Conservation (phyloP, 352 stramenopile genomes). For the Globisporangium paroecandrum region DNA sequence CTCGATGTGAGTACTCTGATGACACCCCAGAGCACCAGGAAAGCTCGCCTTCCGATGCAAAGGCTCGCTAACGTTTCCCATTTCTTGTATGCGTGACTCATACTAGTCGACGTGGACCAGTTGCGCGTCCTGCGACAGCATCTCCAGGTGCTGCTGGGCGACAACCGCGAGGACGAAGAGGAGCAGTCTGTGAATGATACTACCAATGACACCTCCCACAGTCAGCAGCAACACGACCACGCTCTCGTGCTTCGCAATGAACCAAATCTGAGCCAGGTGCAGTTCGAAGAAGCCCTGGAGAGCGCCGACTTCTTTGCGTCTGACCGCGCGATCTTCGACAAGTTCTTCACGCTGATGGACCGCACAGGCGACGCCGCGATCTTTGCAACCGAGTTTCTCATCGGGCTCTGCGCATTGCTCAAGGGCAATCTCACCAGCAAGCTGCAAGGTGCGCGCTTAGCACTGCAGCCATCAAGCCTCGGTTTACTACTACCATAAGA, state of each 20-base stretch:
- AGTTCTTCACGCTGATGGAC: constrained; percentile 60
- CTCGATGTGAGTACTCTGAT: constrained; percentile 33
- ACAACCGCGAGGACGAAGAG: constrained; percentile 6
- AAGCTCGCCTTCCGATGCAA: background rate
- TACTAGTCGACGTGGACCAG: constrained; percentile 24
- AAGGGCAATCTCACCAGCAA: constrained; percentile 37
- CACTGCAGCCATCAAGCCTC: background rate
- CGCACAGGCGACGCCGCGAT: constrained; percentile 52
- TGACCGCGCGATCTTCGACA: constrained; percentile 50
- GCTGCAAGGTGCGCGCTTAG: constrained; percentile 33
- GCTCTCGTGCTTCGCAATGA: constrained; percentile 12
- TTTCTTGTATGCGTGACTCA: background rate
- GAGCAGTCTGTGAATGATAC: background rate
- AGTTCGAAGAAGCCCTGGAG: constrained; percentile 43
- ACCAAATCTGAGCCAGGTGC: constrained; percentile 31
- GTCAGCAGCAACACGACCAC: background rate
- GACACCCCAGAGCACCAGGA: too few relatives aligned
- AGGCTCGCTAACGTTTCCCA: background rate
- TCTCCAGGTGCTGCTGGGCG: background rate
- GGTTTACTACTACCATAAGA: background rate
- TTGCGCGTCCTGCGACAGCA: background rate
- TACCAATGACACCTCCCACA: background rate
- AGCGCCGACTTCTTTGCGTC: constrained; percentile 36
- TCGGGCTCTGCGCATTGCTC: constrained; percentile 39
- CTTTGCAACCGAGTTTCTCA: constrained; percentile 37